Evolutionary conservation across 352 stramenopile genomes (phyloP), one percentile per base, ranked within the genome.

Genomic region (Pythium dissotocum): DNA sequence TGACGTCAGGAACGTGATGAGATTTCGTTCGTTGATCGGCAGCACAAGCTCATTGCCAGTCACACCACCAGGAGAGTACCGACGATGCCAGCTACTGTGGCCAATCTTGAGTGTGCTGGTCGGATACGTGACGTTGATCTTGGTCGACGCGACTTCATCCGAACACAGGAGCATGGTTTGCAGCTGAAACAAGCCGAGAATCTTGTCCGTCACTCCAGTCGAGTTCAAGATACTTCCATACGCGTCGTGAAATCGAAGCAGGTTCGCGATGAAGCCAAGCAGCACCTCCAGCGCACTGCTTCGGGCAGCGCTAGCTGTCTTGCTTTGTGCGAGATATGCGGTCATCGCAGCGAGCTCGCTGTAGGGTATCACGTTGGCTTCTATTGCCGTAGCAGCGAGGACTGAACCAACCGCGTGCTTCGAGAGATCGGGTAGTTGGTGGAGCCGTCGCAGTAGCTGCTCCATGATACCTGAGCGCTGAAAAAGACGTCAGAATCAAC

Each of bases 321-420:
- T 67, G 57, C 7, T 28, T 67, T 6, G 81, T 67, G 62, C 80
- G 77, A 87, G 61, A 30, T 80, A 73, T 13, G 65, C 51, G 32
- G 67, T 69, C 13, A 88, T 77, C 35, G 76, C 69, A 12, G 40
- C 53, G 13, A 89, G 67, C 52, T 89, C 81, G 14, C 53, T 67
- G 57, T 78, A 85, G n/a, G 79, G 81, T 60, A 88, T 76, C n/a
- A 89, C 70, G 4, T 61, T 75, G 0, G 79, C 70, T 82, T 89
- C 81, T 24, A 89, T 87, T 4, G 81, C 79, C 35, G 82, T 79
- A 18, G 76, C 78, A 49, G 79, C 83, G 0, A 89, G 70, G 44
- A 89, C 79, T 18, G 81, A 88, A 14, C 80, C 69, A 58, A 89
- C 61, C 4, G 71, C 81, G 32, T 81, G 78, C 44, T 85, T 82